phyloP scores from a whole-genome alignment of 768 basidiomycete genomes.

The Paxillus rubicundulus region DNA sequence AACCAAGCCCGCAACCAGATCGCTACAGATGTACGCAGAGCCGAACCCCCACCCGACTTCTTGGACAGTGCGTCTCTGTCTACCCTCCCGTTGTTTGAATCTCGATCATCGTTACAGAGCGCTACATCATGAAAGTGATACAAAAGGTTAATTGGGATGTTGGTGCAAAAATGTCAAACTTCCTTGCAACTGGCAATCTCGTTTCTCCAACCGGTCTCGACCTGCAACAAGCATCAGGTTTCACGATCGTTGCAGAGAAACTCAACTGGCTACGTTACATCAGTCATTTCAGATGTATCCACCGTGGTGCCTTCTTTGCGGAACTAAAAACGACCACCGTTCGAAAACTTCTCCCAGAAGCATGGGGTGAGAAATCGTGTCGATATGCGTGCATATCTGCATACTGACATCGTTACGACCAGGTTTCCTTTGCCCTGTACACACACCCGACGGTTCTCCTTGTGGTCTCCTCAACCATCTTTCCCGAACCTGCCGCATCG shows the following conservation, averaged over 20 bases:
- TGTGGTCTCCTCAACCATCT: conserved; percentile 98
- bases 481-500: conserved; percentile 88
- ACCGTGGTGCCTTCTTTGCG: conserved; percentile 98
- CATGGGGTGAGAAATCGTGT: conserved; percentile 71
- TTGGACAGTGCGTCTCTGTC: conserved; percentile 63
- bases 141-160: conserved; percentile 87
- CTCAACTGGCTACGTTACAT: conserved; percentile 98
- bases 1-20: conserved; percentile 71
- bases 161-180: conserved; percentile 85
- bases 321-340: conserved; percentile 98
- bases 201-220: conserved; percentile 94
- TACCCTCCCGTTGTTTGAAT: conserved; percentile 1
- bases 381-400: neutral
- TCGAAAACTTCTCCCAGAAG: conserved; percentile 92
- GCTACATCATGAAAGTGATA: conserved; percentile 76
- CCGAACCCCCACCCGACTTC: conserved; percentile 79
- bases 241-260: conserved; percentile 98
- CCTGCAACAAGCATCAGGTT: conserved; percentile 96
- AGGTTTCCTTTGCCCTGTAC: conserved; percentile 98
- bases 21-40: conserved; percentile 67
- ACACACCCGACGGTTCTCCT: conserved; percentile 97
- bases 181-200: conserved; percentile 96
- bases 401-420: conserved; percentile 6
- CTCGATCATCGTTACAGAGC: conserved; percentile 44
- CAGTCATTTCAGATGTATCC: conserved; percentile 95